Percentiles rank a stretch among this genome's conserved stretches.
Evolutionary conservation across 1,284 basidiomycete genomes (phyloP).

Genomic region (Ceratobasidium sp.): DNA sequence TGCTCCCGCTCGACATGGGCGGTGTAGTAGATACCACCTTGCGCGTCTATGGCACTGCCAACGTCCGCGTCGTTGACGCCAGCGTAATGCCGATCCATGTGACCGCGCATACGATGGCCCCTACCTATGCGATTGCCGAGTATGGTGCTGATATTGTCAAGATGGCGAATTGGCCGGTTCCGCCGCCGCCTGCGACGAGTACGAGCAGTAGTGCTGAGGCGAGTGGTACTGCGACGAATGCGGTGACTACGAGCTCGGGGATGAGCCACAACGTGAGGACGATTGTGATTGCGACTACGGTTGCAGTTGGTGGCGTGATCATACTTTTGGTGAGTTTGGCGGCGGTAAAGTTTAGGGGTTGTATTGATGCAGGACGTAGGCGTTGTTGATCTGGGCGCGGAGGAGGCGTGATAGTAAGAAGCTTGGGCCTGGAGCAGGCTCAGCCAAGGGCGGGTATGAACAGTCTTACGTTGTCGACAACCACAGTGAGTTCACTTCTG

Average conservation of each 20-base stretch:
- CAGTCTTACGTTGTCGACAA: slow-evolving; percentile 8
- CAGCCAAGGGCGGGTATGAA: slow-evolving; percentile 6
- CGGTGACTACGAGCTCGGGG: neutral
- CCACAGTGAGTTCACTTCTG: neutral
- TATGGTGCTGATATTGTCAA: slow-evolving; percentile 50
- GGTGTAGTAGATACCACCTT: slow-evolving; percentile 74
- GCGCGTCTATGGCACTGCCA: slow-evolving; percentile 66
- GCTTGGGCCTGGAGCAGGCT: neutral
- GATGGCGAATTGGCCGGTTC: slow-evolving; percentile 40
- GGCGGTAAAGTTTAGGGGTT: too few species aligned
- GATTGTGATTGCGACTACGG: slow-evolving; percentile 29
- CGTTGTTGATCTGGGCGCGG: slow-evolving; percentile 18
- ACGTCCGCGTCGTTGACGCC: slow-evolving; percentile 51
- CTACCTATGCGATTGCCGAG: slow-evolving; percentile 55
- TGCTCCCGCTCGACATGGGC: slow-evolving; percentile 69
- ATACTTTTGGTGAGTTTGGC: slow-evolving; percentile 20
- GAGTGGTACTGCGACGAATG: neutral
- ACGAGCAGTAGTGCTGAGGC: slow-evolving; percentile 23
- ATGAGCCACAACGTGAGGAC: slow-evolving; percentile 21
- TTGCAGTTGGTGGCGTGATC: slow-evolving; percentile 20
- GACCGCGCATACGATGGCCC: slow-evolving; percentile 55
- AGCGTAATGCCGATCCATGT: slow-evolving; percentile 54
- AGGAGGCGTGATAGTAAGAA: slow-evolving; percentile 14
- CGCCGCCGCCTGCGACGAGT: neutral
- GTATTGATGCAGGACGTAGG: neutral